Evolutionary conservation across 495 filamentous ascomycete genomes (phyloP).

Genomic region (Ascobolus immersus): DNA sequence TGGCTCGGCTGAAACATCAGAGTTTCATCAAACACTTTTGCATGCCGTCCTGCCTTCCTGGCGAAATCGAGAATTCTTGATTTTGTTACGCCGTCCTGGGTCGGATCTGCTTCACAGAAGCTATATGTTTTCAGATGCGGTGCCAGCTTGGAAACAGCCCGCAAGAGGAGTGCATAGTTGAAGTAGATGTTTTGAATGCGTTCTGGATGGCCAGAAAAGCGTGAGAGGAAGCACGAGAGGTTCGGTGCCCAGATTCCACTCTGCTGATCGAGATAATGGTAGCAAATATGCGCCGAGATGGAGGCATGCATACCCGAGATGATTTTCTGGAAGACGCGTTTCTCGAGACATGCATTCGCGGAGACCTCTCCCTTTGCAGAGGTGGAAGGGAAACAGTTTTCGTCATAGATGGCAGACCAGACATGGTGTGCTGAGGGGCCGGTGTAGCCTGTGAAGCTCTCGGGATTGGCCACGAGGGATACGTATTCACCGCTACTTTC

Average conservation of each 20-base stretch:
- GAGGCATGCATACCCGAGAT: conserved; percentile 94
- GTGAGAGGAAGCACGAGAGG: conserved; percentile 60
- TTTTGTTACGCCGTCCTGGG: conserved; percentile 58
- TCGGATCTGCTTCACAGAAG: conserved; percentile 67
- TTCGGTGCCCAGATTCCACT: conserved; percentile 87
- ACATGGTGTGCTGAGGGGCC: conserved; percentile 62
- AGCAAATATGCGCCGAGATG: conserved; percentile 87
- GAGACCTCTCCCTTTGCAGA: too few relatives aligned
- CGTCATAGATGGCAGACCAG: conserved; percentile 88
- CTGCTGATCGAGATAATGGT: conserved; percentile 84
- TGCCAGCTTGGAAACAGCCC: conserved; percentile 74
- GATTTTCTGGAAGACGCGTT: conserved; percentile 86
- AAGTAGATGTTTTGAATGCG: conserved; percentile 95
- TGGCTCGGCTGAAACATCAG: conserved; percentile 70
- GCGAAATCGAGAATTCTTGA: conserved; percentile 51
- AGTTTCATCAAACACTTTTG: conserved; percentile 72
- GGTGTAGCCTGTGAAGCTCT: conserved; percentile 81
- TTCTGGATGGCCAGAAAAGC: conserved; percentile 62
- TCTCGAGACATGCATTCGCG: conserved; percentile 85
- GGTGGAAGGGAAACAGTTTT: conserved; percentile 57
- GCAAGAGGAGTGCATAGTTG: conserved; percentile 82
- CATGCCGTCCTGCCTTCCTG: conserved; percentile 28
- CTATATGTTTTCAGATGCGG: conserved; percentile 63
- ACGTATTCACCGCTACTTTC: conserved; percentile 94
- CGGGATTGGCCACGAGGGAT: conserved; percentile 74